These are phyloP conservation scores for Lobosporangium transversale DNA, from an alignment of 192 early-diverging fungal species.

Conservation along the genomic window DNA sequence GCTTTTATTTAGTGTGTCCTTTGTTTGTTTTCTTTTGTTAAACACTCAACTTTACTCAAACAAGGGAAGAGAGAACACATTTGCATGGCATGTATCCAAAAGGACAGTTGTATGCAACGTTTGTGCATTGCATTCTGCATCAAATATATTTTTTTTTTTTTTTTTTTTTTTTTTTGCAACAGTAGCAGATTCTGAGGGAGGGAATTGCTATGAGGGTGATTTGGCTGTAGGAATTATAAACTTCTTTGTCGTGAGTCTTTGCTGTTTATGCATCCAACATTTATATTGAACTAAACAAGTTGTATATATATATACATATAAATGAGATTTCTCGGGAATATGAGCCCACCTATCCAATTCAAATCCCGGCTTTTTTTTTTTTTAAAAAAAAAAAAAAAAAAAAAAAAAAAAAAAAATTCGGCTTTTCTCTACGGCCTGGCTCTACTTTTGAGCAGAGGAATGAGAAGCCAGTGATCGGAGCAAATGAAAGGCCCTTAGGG, in stretches of 20 bases:
- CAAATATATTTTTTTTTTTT: background rate
- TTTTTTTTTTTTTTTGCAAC: background rate
- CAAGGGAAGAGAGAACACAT: background rate
- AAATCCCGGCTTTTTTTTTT: background rate
- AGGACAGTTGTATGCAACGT: background rate
- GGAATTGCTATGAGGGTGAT: too few relatives aligned
- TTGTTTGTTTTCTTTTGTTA: background rate
- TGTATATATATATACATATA: background rate
- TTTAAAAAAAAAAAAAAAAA: background rate
- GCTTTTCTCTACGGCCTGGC: too few relatives aligned
- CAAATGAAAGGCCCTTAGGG: background rate
- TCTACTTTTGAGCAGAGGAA: too few relatives aligned
- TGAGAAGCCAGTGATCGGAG: too few relatives aligned
- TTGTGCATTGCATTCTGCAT: too few relatives aligned
- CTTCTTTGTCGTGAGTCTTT: too few relatives aligned
- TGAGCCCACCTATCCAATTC: background rate
- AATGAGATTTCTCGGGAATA: background rate
- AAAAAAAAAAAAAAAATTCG: too few relatives aligned
- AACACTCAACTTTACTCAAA: background rate
- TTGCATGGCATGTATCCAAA: background rate
- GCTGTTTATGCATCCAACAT: too few relatives aligned
- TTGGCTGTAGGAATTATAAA: too few relatives aligned
- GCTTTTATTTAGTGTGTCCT: background rate
- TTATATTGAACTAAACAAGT: background rate
- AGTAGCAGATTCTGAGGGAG: background rate